A percentile compares a stretch with the other conserved stretches of the same genome.
These are phyloP conservation scores for Epichloe gansuensis DNA, from an alignment of 2,329 filamentous ascomycete species.

Conservation along the genomic window DNA sequence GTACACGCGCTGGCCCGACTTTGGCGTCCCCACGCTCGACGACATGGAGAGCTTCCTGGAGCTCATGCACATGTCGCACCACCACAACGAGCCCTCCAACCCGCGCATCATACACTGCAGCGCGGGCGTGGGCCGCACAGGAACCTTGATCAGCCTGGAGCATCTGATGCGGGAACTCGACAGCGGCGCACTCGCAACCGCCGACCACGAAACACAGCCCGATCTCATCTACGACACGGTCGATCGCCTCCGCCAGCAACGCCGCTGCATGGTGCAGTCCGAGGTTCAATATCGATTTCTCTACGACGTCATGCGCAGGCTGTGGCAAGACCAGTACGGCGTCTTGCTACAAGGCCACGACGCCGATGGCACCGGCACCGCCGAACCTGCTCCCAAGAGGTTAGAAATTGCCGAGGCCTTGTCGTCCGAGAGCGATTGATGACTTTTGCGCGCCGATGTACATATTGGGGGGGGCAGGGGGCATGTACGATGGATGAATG, in stretches of 20 bases:
- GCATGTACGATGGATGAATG: neutral
- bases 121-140: constrained; percentile 84
- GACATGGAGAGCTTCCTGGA: constrained; percentile 56
- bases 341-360: constrained; percentile 17
- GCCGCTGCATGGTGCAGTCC: constrained; percentile 91
- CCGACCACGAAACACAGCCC: constrained; percentile 37
- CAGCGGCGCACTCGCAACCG: constrained; percentile 45
- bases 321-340: constrained; percentile 56
- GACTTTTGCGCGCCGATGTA: neutral
- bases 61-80: constrained; percentile 53
- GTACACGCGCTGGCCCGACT: constrained; percentile 84
- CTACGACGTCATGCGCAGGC: constrained; percentile 69
- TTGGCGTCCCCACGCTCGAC: constrained; percentile 60
- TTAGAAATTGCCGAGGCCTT: constrained; percentile 38
- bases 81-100: constrained; percentile 37
- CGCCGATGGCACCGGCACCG: constrained; percentile 20
- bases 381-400: constrained; percentile 39
- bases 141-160: constrained; percentile 94
- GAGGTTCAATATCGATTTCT: constrained; percentile 76
- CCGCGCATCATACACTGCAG: constrained; percentile 80
- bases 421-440: constrained; percentile 3
- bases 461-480: neutral
- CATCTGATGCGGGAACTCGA: constrained; percentile 75
- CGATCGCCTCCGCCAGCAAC: constrained; percentile 68
- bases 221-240: constrained; percentile 73